Evolutionary conservation across 176 grass and related monocot species (phyloP).

Genomic region (Oryza punctata): DNA sequence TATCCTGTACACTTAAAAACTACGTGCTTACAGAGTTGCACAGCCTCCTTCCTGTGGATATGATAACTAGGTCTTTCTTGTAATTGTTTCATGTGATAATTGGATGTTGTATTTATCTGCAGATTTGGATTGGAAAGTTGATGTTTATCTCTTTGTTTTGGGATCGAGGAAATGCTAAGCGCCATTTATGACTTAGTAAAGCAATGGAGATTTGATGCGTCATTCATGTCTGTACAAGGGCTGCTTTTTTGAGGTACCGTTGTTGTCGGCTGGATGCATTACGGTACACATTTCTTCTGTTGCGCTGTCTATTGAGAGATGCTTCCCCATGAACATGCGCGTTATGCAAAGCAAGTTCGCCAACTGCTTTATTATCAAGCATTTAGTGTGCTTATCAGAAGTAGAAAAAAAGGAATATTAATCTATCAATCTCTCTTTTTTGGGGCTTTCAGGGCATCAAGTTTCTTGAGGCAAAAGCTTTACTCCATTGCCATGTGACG

Average conservation of each 20-base stretch:
- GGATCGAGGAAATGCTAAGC: constrained; percentile 1
- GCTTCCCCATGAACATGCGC: not conserved
- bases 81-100: constrained; percentile 30
- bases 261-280: constrained; percentile 26
- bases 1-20: not conserved
- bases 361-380: constrained; percentile 22
- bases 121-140: not conserved
- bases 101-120: constrained; percentile 30
- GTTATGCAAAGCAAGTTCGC: not conserved
- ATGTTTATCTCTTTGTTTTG: constrained; percentile 19
- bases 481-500: constrained; percentile 25
- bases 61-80: not conserved
- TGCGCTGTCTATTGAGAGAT: constrained; percentile 38
- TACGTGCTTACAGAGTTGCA: not conserved
- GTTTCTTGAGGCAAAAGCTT: constrained; percentile 36
- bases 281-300: constrained; percentile 34
- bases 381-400: constrained; percentile 6
- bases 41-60: not conserved
- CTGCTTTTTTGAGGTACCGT: constrained; percentile 27
- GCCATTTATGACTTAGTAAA: not conserved
- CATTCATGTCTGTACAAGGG: constrained; percentile 27
- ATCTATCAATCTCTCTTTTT: constrained; percentile 10
- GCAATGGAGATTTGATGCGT: constrained; percentile 10
- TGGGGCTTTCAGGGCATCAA: constrained; percentile 28
- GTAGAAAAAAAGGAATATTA: constrained; percentile 27